Base-by-base conservation (phyloP, 1,139 yeast genomes). In the Debaryomyces coudertii region DNA sequence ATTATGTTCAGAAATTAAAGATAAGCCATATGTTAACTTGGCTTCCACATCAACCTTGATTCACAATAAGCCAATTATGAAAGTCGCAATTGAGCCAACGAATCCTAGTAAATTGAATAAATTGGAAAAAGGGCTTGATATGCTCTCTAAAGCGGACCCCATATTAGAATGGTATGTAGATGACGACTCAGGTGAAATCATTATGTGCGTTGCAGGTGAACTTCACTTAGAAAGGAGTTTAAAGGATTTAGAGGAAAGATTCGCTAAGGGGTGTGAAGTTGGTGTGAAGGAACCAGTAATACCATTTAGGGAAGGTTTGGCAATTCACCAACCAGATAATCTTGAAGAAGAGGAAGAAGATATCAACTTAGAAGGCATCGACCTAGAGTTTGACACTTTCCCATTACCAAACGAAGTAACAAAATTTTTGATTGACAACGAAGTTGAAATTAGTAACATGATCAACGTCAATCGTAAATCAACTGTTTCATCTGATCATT, bases 121-220 rank as follows among this genome's bases (percentile, higher is more conserved):
- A 55, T 73, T 95, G 40, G 96, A 86, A 47, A 74, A 76, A 34
- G 99, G 99, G 0, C 73, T 95, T 48, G 84, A 82, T 50, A 70
- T 90, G 47, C 73, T 95, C 40, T 84, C 93, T 47, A 85, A 84
- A 54, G 93, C 98, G 0, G 98, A 92, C 63, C 97, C 98, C 1
- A 93, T 96, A 57, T 92, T 90, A 30, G 90, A 89, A 58, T 87
- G 92, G 54, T 86, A 81, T 57, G 74, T 88, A 36, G 93, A 88
- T 57, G 96, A 89, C 54, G 79, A 75, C 47, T 84, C 87, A 8
- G 98, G 98, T 49, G 98, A 92, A 64, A 87, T 87, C 57, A 90
- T 92, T 54, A 73, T 92, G 56, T 87, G 95, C 51, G 90, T 95
- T 14, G 97, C 97, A n/a, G 98, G 98, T 44, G 97, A 92, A 63